Evolutionary conservation across 2,329 filamentous ascomycete genomes (phyloP).

Genomic region (Lasiodiplodia gonubiensis): DNA sequence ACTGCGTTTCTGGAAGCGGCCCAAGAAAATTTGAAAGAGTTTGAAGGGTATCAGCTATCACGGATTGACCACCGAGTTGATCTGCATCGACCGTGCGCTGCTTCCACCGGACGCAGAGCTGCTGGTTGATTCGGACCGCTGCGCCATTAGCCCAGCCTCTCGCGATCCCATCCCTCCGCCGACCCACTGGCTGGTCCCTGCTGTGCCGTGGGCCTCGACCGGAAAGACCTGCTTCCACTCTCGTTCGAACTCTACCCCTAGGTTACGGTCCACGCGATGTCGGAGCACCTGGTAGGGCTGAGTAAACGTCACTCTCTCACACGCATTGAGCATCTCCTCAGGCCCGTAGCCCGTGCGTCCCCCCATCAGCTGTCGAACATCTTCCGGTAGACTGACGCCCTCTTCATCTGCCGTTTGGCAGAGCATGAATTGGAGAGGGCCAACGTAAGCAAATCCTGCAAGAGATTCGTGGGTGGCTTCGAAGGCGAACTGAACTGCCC

Average conservation of each 20-base stretch:
- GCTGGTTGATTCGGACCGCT: slow-evolving; percentile 18
- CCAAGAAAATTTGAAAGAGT: neutral
- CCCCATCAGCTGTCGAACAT: slow-evolving; percentile 33
- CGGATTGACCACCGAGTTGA: slow-evolving; percentile 30
- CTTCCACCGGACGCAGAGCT: slow-evolving; percentile 19
- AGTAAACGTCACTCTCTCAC: slow-evolving; percentile 36
- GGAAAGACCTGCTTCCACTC: slow-evolving; percentile 31
- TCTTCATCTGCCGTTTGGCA: slow-evolving; percentile 32
- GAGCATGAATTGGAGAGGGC: slow-evolving; percentile 38
- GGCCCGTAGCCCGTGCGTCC: slow-evolving; percentile 31
- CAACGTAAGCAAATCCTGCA: slow-evolving; percentile 35
- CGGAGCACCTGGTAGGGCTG: slow-evolving; percentile 34
- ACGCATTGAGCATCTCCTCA: slow-evolving; percentile 38
- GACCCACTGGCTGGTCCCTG: slow-evolving; percentile 1
- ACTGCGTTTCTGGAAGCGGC: neutral
- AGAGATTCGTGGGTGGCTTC: slow-evolving; percentile 32
- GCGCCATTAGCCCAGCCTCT: slow-evolving; percentile 1
- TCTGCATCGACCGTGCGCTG: slow-evolving; percentile 30
- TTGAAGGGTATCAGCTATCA: slow-evolving; percentile 20
- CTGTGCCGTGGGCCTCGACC: slow-evolving; percentile 26
- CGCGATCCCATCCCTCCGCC: neutral
- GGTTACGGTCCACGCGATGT: slow-evolving; percentile 27
- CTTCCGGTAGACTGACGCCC: slow-evolving; percentile 29
- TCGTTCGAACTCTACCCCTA: slow-evolving; percentile 28
- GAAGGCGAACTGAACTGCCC: slow-evolving; percentile 32